phyloP scores from a whole-genome alignment of 73 alveolate genomes.

The Breviolum minutum region DNA sequence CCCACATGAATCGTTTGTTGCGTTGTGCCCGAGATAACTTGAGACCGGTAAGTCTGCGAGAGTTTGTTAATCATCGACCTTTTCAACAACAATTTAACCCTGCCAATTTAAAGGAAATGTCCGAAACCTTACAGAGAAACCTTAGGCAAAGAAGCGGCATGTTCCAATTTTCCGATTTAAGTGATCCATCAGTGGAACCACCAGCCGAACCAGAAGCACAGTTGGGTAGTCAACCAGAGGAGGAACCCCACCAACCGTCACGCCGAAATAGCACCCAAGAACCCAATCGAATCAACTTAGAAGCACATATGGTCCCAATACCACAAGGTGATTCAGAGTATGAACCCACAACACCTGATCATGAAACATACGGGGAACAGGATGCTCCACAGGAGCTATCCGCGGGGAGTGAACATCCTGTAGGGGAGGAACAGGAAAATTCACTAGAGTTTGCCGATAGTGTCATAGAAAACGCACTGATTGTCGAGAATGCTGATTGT shows the following conservation, averaged over 20 bases:
- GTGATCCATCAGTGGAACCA: background rate
- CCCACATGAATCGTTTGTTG: background rate
- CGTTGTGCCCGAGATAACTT: background rate
- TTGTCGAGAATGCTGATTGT: background rate
- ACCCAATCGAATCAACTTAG: background rate
- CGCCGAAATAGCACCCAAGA: background rate
- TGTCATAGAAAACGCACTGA: background rate
- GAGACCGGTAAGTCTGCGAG: background rate
- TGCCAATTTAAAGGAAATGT: background rate
- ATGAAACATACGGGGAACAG: background rate
- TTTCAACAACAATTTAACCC: background rate
- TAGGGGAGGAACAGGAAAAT: background rate
- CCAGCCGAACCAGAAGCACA: background rate
- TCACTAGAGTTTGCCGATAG: background rate
- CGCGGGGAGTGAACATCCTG: background rate
- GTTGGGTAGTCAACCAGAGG: background rate
- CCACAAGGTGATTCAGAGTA: background rate
- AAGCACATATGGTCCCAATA: background rate
- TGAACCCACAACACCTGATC: background rate
- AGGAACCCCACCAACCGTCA: background rate
- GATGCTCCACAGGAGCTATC: background rate
- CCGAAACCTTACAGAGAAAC: background rate
- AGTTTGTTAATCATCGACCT: background rate
- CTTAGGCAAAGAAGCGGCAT: background rate
- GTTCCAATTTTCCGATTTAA: background rate